phyloP scores from a whole-genome alignment of 257 asterid genomes.

The Parsonsia alboflavescens region DNA sequence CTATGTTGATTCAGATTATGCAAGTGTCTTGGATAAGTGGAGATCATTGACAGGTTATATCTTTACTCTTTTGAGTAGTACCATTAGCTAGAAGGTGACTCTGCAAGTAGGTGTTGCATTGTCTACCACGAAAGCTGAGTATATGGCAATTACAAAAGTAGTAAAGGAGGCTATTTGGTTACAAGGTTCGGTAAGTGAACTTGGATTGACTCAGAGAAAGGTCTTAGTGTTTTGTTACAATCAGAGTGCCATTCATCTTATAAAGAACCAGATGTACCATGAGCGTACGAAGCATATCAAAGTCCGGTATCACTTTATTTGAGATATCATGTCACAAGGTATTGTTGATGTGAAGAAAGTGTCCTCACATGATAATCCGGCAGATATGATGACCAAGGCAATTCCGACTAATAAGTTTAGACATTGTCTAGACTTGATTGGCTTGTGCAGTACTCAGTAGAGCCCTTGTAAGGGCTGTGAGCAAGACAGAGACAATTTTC shows the following conservation, averaged over 20 bases:
- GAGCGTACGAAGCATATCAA: neutral
- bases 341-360: neutral
- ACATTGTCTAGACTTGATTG: neutral
- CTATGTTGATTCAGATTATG: too few species aligned
- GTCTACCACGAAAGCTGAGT: neutral
- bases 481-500: too few species aligned
- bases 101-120: too few species aligned
- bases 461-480: too few species aligned
- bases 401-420: neutral
- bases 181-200: neutral
- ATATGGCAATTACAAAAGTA: conserved; percentile 5
- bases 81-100: too few species aligned
- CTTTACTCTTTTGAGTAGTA: too few species aligned
- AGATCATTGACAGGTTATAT: too few species aligned
- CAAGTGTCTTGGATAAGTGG: too few species aligned
- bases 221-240: conserved; percentile 1
- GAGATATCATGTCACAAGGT: too few species aligned
- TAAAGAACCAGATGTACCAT: conserved; percentile 5
- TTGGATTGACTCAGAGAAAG: neutral
- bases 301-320: neutral
- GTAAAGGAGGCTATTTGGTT: conserved; percentile 12
- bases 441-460: too few species aligned
- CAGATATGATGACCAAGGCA: neutral
- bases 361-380: neutral
- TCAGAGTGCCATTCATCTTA: conserved; percentile 8